Conservation (phyloP, 192 early-diverging fungal species). For the Martensiomyces pterosporus region DNA sequence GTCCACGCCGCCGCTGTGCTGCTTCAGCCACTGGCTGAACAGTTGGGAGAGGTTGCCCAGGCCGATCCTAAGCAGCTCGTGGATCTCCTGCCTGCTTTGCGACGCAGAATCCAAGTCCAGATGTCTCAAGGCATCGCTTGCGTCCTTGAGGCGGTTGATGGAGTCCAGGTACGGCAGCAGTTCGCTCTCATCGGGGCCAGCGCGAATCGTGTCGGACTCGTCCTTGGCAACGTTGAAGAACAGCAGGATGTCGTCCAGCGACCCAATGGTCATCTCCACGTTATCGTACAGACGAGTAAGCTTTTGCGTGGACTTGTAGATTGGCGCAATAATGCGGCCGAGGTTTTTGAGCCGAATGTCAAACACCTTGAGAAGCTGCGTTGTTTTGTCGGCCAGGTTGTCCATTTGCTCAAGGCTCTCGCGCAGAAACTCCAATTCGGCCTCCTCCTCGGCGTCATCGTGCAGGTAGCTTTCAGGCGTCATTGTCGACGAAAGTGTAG, state of each 20-base stretch:
- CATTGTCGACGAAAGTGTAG: constrained; percentile 10
- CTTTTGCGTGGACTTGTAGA: constrained; percentile 52
- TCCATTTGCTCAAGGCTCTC: constrained; percentile 55
- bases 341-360: constrained; percentile 50
- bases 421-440: constrained; percentile 48
- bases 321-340: constrained; percentile 46
- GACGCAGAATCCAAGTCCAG: constrained; percentile 43
- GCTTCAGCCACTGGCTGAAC: constrained; percentile 53
- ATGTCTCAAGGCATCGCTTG: constrained; percentile 44
- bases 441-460: constrained; percentile 49
- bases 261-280: constrained; percentile 41
- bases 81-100: constrained; percentile 43
- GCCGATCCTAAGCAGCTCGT: constrained; percentile 44
- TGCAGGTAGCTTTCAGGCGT: constrained; percentile 32
- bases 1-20: constrained; percentile 49
- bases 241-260: constrained; percentile 47
- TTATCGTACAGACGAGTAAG: constrained; percentile 44
- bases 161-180: constrained; percentile 52
- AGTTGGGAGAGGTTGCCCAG: constrained; percentile 51
- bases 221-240: constrained; percentile 51
- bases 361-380: constrained; percentile 48
- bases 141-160: constrained; percentile 50
- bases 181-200: constrained; percentile 47
- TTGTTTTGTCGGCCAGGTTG: constrained; percentile 47
- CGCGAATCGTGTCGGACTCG: constrained; percentile 41